Evolutionary conservation across 192 early-diverging fungal species (phyloP).

Genomic region (Chytriomyces confervae): DNA sequence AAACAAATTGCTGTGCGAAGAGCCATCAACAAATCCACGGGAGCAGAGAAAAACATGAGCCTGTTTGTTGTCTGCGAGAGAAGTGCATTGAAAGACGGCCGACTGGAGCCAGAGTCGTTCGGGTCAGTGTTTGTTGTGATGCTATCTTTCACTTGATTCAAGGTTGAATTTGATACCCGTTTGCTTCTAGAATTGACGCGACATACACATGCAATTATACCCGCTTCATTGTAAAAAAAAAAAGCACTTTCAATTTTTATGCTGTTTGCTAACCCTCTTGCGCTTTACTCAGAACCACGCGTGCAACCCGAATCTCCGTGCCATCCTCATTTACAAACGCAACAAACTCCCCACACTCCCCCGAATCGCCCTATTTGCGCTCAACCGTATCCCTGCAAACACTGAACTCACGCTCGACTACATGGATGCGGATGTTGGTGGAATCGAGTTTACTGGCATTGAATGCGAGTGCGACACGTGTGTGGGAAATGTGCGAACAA

Average conservation of each 20-base stretch:
- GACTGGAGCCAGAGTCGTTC: neutral
- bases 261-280: neutral
- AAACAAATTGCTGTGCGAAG: conserved; percentile 2
- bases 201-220: conserved; percentile 35
- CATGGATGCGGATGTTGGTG: neutral
- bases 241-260: neutral
- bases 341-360: conserved; percentile 2
- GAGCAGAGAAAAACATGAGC: neutral
- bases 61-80: conserved; percentile 6
- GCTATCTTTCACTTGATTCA: neutral
- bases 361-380: conserved; percentile 10
- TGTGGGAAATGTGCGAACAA: too few relatives aligned
- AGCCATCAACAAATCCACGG: neutral
- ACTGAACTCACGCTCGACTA: conserved; percentile 22
- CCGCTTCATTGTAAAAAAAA: conserved; percentile 18
- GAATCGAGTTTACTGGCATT: too few relatives aligned
- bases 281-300: conserved; percentile 16
- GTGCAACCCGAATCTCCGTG: conserved; percentile 23
- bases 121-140: conserved; percentile 5
- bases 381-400: neutral
- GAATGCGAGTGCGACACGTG: too few relatives aligned
- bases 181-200: conserved; percentile 3
- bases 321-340: conserved; percentile 6
- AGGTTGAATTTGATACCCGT: neutral
- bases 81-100: neutral